These are phyloP conservation scores for Emergomyces orientalis DNA, from an alignment of 2,329 filamentous ascomycete species.

Conservation along the genomic window DNA sequence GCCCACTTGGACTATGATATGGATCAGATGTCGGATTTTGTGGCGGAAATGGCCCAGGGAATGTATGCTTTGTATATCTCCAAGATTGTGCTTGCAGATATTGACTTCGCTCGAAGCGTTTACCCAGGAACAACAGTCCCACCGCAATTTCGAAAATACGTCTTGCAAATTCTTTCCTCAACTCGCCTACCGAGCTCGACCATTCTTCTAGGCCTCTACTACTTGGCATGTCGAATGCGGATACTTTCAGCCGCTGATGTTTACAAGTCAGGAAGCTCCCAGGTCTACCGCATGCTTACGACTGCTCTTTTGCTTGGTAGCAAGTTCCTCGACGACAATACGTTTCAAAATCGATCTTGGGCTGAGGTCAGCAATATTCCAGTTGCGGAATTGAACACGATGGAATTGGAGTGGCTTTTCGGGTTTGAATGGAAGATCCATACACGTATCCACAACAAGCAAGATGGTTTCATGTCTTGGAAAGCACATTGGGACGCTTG, in stretches of 20 bases:
- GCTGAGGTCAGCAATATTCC: conserved; percentile 87
- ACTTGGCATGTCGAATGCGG: conserved; percentile 73
- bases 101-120: conserved; percentile 56
- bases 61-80: conserved; percentile 54
- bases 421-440: conserved; percentile 79
- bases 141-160: conserved; percentile 79
- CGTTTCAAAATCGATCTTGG: conserved; percentile 95
- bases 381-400: conserved; percentile 70
- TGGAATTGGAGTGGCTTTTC: conserved; percentile 81
- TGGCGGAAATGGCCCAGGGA: conserved; percentile 75
- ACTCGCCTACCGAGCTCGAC: conserved; percentile 85
- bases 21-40: conserved; percentile 91
- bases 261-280: conserved; percentile 52
- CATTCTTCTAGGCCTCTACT: conserved; percentile 82
- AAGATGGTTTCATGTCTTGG: conserved; percentile 59
- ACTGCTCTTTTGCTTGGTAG: conserved; percentile 77
- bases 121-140: conserved; percentile 54
- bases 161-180: conserved; percentile 79
- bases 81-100: conserved; percentile 50
- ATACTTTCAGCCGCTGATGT: conserved; percentile 52
- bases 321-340: conserved; percentile 96
- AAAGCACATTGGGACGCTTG: conserved; percentile 58
- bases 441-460: conserved; percentile 68
- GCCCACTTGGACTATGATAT: conserved; percentile 95
- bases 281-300: conserved; percentile 81